Conservation (phyloP, 106 monocot species). For the Apostasia ramifera region DNA sequence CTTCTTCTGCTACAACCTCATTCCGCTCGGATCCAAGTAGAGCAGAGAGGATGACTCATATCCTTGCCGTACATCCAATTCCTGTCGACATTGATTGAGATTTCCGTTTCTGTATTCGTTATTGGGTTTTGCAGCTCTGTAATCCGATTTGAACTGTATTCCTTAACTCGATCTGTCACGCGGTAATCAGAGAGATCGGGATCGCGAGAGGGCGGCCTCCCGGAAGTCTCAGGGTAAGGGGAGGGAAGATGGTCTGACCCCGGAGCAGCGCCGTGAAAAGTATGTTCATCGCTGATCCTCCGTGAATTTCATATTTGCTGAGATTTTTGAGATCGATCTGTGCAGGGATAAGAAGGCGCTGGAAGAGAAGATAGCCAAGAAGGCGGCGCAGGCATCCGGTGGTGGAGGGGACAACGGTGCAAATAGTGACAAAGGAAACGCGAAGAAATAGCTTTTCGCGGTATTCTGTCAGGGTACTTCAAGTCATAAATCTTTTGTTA, state of each 20-base stretch:
- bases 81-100: background rate
- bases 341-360: conserved; percentile 19
- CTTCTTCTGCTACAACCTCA: too few species aligned
- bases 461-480: background rate
- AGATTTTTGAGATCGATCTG: too few species aligned
- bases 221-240: conserved; percentile 39
- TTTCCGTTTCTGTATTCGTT: background rate
- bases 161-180: conserved; percentile 60
- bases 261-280: conserved; percentile 88
- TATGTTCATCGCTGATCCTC: background rate
- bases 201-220: conserved; percentile 69
- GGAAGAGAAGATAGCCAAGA: conserved; percentile 24
- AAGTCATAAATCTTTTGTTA: conserved; percentile 4
- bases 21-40: background rate
- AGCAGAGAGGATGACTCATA: conserved; percentile 15
- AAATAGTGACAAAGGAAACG: background rate
- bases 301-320: background rate
- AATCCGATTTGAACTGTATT: background rate
- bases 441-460: background rate
- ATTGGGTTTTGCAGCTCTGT: background rate
- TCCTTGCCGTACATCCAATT: conserved; percentile 4
- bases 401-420: background rate
- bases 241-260: conserved; percentile 52
- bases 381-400: conserved; percentile 10
- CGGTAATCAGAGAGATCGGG: conserved; percentile 77